Evolutionary conservation across 2,329 filamentous ascomycete genomes (phyloP).

Genomic region (Phyllosticta ampelicida): DNA sequence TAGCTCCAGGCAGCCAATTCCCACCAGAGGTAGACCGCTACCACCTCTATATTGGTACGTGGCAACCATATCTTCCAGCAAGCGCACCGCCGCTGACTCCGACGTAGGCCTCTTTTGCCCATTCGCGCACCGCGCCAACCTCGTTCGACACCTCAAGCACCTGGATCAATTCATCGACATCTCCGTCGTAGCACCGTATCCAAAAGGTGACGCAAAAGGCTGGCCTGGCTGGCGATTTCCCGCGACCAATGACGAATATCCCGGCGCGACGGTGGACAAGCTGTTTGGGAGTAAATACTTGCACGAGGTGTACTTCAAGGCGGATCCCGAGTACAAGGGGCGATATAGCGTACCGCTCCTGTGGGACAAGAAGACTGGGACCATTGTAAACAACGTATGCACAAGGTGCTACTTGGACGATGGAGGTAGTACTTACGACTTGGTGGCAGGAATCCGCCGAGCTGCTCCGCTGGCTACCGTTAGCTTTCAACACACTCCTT

Average conservation of each 20-base stretch:
- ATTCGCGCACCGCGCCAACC: constrained; percentile 51
- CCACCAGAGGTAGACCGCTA: constrained; percentile 42
- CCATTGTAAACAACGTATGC: constrained; percentile 46
- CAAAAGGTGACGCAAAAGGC: constrained; percentile 52
- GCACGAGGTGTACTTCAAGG: constrained; percentile 52
- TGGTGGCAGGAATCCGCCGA: constrained; percentile 41
- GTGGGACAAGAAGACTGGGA: constrained; percentile 48
- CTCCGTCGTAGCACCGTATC: constrained; percentile 53
- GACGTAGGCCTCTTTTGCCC: constrained; percentile 51
- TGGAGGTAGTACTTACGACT: neutral
- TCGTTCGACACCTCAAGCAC: constrained; percentile 48
- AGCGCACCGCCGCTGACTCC: neutral
- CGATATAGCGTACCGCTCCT: constrained; percentile 50
- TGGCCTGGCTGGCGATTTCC: constrained; percentile 56
- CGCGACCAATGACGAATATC: constrained; percentile 41
- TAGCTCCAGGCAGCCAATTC: constrained; percentile 37
- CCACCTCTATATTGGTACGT: constrained; percentile 42
- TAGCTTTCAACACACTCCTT: constrained; percentile 42
- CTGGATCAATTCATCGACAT: constrained; percentile 44
- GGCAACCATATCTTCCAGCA: neutral
- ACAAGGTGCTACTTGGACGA: neutral
- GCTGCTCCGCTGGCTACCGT: constrained; percentile 47
- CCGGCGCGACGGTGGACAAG: constrained; percentile 48
- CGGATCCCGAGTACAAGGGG: constrained; percentile 49
- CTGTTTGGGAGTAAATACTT: constrained; percentile 49